phyloP scores from a whole-genome alignment of 2,329 filamentous ascomycete genomes.

The Aureobasidium sp. region DNA sequence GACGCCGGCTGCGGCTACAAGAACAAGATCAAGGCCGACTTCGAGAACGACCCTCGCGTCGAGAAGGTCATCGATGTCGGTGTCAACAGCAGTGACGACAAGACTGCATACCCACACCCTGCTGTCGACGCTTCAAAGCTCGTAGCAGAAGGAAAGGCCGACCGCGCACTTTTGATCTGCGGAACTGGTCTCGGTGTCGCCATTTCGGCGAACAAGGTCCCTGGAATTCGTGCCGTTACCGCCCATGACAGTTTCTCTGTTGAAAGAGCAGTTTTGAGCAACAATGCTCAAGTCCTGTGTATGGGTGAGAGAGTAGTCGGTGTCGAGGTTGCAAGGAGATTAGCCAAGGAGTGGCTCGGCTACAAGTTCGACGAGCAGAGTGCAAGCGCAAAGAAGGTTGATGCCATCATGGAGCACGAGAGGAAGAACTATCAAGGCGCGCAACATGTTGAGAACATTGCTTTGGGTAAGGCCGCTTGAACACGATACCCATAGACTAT shows the following conservation, averaged over 20 bases:
- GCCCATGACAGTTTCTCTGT: constrained; percentile 82
- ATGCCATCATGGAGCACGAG: constrained; percentile 43
- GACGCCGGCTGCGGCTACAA: constrained; percentile 75
- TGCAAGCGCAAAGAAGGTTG: constrained; percentile 50
- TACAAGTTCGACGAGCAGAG: constrained; percentile 67
- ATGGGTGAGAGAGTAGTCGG: constrained; percentile 80
- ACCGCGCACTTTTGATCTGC: constrained; percentile 75
- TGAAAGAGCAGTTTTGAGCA: constrained; percentile 64
- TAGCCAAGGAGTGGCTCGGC: constrained; percentile 76
- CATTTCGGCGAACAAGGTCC: constrained; percentile 83
- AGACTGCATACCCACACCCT: constrained; percentile 73
- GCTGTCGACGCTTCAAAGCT: constrained; percentile 64
- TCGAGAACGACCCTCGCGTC: constrained; percentile 60
- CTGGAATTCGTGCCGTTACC: constrained; percentile 76
- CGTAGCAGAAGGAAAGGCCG: constrained; percentile 55
- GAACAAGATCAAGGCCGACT: constrained; percentile 64
- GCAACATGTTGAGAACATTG: constrained; percentile 13
- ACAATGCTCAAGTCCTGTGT: constrained; percentile 80
- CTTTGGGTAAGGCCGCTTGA: not conserved
- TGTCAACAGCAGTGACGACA: constrained; percentile 56
- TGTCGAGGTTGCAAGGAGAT: constrained; percentile 65
- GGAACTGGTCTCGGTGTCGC: constrained; percentile 82
- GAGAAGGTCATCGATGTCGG: constrained; percentile 65
- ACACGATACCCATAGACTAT: not conserved
- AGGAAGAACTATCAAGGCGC: constrained; percentile 27